These are phyloP conservation scores for Trichoderma hamatum DNA, from an alignment of 2,329 filamentous ascomycete genomes.

Conservation along the genomic window DNA sequence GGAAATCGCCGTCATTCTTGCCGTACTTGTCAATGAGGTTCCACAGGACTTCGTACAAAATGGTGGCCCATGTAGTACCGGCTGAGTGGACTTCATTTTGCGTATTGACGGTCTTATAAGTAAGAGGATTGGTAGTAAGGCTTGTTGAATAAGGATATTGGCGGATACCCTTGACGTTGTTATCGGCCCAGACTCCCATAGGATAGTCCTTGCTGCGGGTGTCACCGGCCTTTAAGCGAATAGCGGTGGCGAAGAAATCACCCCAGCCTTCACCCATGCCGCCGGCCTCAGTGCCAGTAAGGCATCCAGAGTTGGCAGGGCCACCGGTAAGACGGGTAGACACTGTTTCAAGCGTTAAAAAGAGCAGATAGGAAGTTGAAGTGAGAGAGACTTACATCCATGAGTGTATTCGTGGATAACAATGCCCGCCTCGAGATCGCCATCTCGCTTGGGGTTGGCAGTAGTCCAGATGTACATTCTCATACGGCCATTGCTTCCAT, in stretches of 20 bases:
- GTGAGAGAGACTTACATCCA: conserved; percentile 42
- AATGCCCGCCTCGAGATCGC: conserved; percentile 61
- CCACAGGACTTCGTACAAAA: conserved; percentile 61
- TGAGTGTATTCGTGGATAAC: conserved; percentile 64
- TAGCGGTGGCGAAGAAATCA: conserved; percentile 58
- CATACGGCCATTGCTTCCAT: conserved; percentile 58
- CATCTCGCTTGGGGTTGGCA: conserved; percentile 54
- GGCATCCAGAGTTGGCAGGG: conserved; percentile 55
- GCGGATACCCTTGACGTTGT: conserved; percentile 50
- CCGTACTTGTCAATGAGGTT: conserved; percentile 60
- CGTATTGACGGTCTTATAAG: conserved; percentile 50
- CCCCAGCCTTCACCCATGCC: conserved; percentile 64
- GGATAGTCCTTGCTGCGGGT: conserved; percentile 51
- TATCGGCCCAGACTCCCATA: conserved; percentile 55
- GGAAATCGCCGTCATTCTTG: conserved; percentile 48
- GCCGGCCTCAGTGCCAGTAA: conserved; percentile 51
- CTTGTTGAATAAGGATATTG: conserved; percentile 55
- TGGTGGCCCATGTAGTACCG: conserved; percentile 56
- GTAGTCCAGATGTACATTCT: conserved; percentile 60
- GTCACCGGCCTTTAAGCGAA: conserved; percentile 51
- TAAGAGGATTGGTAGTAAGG: conserved; percentile 52
- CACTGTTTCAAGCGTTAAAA: conserved; percentile 38
- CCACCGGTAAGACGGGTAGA: conserved; percentile 63
- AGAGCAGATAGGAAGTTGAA: neutral
- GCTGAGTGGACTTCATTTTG: conserved; percentile 48